Evolutionary conservation across 2,329 filamentous ascomycete genomes (phyloP), one percentile per base, ranked within the genome.

Genomic region (Endocalyx cinctus): DNA sequence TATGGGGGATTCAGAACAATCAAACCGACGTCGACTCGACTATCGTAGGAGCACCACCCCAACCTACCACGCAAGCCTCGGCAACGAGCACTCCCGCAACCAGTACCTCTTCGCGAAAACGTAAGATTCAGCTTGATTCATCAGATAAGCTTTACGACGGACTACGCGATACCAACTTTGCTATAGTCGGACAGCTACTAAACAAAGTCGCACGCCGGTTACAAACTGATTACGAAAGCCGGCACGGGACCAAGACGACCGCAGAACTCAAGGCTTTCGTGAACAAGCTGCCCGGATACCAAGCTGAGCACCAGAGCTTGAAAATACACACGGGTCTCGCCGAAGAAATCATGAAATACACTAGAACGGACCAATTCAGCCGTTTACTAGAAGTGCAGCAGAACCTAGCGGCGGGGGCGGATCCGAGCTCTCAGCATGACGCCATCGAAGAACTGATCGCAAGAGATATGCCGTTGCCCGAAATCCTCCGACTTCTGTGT

Each of bases 281-380:
- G n/a, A 82, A 82, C 48, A 94, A 94, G 57, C 68, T 98, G 17
- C 90, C 92, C 1, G 82, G 81, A 10, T 95, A 94, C 50, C 90
- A 97, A 61, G 82, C 88, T 29, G 92, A 98, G 58, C 88, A 96
- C 52, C 83, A 90, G 47, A 94, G 86, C 51, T 67, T 95, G n/a
- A 88, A 92, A 43, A 77, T 90, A 18, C 92, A 98, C 54, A 95
- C 89, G 2, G 85, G 84, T 6, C 73, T 98, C 27, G 88, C 89
- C 1, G 92, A 97, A 62, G 90, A 96, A 46, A 92, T 98, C 34
- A 89, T 94, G 70, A 92, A 94, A 54, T 79, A 88, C 50, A 98
- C 92, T 1, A 78, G 86, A 31, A 84, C 87, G 13, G 90, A 97
- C 51, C 77, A 85, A 37, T 98, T 98, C 66, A 86, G 83, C 45